Conservation (phyloP, 305 asterid species). For the Solanum hybrid region DNA sequence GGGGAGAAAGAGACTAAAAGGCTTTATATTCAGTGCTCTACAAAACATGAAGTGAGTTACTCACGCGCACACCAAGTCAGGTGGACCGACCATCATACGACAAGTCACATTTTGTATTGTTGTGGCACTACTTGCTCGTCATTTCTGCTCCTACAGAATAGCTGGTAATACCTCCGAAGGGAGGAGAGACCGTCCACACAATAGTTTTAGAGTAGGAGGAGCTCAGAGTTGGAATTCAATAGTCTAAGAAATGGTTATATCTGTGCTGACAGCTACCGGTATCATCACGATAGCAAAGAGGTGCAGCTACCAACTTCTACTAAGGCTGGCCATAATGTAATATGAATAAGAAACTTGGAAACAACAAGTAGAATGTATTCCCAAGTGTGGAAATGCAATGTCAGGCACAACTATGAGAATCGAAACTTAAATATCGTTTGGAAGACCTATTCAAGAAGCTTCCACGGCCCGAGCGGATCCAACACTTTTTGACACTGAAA, state of each 20-base stretch:
- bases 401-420: neutral
- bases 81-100: neutral
- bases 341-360: neutral
- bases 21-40: neutral
- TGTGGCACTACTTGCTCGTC: neutral
- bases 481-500: neutral
- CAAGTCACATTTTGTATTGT: neutral
- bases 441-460: neutral
- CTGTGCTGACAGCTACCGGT: neutral
- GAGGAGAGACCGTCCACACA: neutral
- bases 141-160: neutral
- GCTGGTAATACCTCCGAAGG: neutral
- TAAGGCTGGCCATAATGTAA: neutral
- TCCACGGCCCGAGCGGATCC: neutral
- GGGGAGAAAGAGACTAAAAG: neutral
- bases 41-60: neutral
- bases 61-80: neutral
- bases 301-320: neutral
- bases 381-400: neutral
- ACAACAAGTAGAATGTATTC: neutral
- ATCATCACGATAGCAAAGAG: neutral
- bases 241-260: neutral
- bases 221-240: neutral
- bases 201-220: neutral
- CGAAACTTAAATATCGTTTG: neutral